Base-by-base conservation (phyloP, 140 eudicot species). In the Senecio squalidus region DNA sequence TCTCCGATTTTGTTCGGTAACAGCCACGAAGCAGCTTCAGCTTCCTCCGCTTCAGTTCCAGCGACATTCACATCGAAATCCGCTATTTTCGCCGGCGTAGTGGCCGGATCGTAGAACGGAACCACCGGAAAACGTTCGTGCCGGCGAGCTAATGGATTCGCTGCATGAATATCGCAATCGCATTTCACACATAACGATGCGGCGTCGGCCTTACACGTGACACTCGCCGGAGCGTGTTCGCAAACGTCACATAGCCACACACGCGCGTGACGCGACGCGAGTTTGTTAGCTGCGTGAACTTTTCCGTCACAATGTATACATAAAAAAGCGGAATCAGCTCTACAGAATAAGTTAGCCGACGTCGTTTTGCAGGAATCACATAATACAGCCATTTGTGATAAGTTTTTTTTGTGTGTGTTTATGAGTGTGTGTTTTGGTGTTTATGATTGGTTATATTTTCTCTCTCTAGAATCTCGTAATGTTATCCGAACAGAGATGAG, bases 181-280 rank as follows among this genome's bases (percentile, higher is more conserved):
- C 98, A 90, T 4, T 85, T 48, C 23, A 55, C 72, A 55, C 98
- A 90, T 27, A 90, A 71, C 0, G 81, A 62, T 1, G 98, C 98
- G 0, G 95, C 98, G 74, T 90, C 98, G 20, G 95, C 98, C 67
- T 84, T 83, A 74, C 98, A 90, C 0, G 95, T 80, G 57, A 90
- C 74, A 29, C 72, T 63, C 48, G 97, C 97, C 30, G 97, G 95
- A 1, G 95, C 80, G 29, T 83, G 93, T 64, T 90, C 98, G 60
- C 98, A 90, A 4, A 86, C 98, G 46, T 86, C 95, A 58, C 98
- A 90, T 58, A 90, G 60, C 95, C 91, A 86, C 6, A 90, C 95
- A 10, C 98, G 95, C 10, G 78, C 84, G 77, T 90, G 97, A 39
- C 98, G 81, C 5, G 95, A 83, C 4, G 94, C 97, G 26, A 89